A percentile compares a stretch with the other conserved stretches of the same genome.
phyloP scores from a whole-genome alignment of 768 basidiomycete species.

The Terana coerulea region DNA sequence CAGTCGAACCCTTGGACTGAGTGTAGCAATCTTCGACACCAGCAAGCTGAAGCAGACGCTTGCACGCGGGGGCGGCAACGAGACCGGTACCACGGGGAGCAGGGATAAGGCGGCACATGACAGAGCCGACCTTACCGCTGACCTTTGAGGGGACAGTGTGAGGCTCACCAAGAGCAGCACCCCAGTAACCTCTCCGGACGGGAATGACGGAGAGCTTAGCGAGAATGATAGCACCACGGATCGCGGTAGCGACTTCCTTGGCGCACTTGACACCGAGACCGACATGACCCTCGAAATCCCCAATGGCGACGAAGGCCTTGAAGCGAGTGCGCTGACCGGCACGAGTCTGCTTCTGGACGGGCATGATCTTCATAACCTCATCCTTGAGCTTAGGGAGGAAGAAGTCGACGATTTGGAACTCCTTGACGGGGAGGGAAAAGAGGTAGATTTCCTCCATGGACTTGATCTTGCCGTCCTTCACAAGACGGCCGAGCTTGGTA shows the following conservation, averaged over 20 bases:
- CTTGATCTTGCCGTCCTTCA: constrained; percentile 99
- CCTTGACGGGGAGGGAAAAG: constrained; percentile 99
- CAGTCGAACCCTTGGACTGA: constrained; percentile 96
- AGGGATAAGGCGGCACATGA: constrained; percentile 98
- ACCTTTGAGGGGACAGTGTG: constrained; percentile 99
- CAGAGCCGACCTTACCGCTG: constrained; percentile 96
- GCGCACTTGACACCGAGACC: constrained; percentile 99
- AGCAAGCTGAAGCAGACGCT: constrained; percentile 94
- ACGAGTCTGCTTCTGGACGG: constrained; percentile 99
- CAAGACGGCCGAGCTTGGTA: constrained; percentile 98
- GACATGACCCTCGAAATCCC: constrained; percentile 98
- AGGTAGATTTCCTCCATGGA: constrained; percentile 99
- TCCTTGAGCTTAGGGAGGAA: constrained; percentile 99
- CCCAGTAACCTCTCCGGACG: constrained; percentile 99
- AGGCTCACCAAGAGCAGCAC: constrained; percentile 96
- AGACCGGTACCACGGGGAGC: constrained; percentile 99
- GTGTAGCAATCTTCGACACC: constrained; percentile 98
- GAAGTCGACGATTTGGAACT: constrained; percentile 98
- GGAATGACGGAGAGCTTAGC: constrained; percentile 98
- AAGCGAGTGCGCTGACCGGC: constrained; percentile 99
- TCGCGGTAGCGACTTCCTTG: constrained; percentile 99
- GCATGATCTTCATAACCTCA: constrained; percentile 99
- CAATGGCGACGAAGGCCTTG: constrained; percentile 99
- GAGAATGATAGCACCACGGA: constrained; percentile 98
- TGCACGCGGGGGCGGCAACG: constrained; percentile 97